Percentiles rank a stretch among this genome's conserved stretches.
These are phyloP conservation scores for Murraya koenigii DNA, from an alignment of 345 rosid genomes.

Conservation along the genomic window DNA sequence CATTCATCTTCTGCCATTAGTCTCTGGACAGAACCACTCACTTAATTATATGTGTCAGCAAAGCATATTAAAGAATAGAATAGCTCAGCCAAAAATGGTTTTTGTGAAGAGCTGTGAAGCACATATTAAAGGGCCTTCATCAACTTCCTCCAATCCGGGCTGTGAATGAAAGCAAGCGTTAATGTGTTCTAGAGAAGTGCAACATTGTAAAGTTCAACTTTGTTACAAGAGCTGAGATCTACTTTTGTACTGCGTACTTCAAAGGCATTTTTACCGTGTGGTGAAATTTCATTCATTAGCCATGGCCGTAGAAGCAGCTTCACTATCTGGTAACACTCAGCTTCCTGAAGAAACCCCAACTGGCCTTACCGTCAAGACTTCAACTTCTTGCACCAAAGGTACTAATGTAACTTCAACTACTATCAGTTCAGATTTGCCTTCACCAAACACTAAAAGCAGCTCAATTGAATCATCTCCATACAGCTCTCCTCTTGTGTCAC, in stretches of 20 bases:
- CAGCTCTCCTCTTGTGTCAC: conserved; percentile 79
- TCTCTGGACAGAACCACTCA: conserved; percentile 43
- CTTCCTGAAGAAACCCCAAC: conserved; percentile 28
- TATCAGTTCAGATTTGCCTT: conserved; percentile 35
- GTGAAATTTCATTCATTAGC: conserved; percentile 9
- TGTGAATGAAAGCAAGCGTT: not conserved
- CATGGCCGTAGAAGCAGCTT: conserved; percentile 33
- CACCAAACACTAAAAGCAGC: conserved; percentile 40
- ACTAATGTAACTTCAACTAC: conserved; percentile 15
- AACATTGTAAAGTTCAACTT: not conserved
- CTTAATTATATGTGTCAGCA: conserved; percentile 43
- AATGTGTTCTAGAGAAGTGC: not conserved
- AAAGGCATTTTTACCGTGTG: not conserved
- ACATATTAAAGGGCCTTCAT: not conserved
- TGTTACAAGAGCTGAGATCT: conserved; percentile 21
- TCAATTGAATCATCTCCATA: conserved; percentile 51
- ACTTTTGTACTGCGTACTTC: conserved; percentile 16
- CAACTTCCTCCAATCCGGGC: not conserved
- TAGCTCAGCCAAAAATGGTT: conserved; percentile 15
- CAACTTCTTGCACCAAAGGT: conserved; percentile 42
- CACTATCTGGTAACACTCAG: conserved; percentile 4
- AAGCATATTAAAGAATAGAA: conserved; percentile 9
- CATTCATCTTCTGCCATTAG: conserved; percentile 56
- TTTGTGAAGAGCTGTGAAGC: not conserved
- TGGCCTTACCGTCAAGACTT: conserved; percentile 61